Conservation (phyloP, 805 yeast species). For the Wickerhamomyces canadensis region DNA sequence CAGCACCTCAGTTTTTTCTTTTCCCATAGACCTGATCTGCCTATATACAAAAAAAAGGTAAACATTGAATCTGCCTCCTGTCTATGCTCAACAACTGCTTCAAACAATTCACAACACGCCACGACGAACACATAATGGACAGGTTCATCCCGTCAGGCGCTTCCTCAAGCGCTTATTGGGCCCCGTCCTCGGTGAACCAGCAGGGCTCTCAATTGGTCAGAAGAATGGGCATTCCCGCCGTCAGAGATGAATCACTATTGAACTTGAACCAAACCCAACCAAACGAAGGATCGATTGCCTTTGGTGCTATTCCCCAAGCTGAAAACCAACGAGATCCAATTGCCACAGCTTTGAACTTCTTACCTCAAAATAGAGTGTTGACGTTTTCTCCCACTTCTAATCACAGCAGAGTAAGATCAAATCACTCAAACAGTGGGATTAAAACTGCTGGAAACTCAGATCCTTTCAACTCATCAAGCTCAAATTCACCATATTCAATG, state of each 20-base stretch:
- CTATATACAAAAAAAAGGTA: background rate
- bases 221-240: constrained; percentile 4
- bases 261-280: constrained; percentile 11
- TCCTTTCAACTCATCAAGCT: constrained; percentile 1
- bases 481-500: background rate
- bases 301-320: background rate
- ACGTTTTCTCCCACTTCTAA: constrained; percentile 21
- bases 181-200: constrained; percentile 9
- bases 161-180: constrained; percentile 24
- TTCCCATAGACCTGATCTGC: background rate
- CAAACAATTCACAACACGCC: constrained; percentile 1
- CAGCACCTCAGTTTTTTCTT: background rate
- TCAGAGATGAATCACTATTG: constrained; percentile 12
- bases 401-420: background rate
- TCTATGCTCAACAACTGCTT: constrained; percentile 6
- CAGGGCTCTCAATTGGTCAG: constrained; percentile 3
- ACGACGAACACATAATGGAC: constrained; percentile 23
- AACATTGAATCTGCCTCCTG: background rate
- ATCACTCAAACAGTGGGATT: background rate
- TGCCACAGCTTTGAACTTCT: constrained; percentile 46
- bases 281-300: constrained; percentile 10
- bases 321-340: constrained; percentile 32
- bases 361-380: constrained; percentile 36
- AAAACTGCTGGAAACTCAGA: constrained; percentile 7
- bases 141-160: constrained; percentile 34